phyloP scores from a whole-genome alignment of 768 basidiomycete species.

The Russula abietina region DNA sequence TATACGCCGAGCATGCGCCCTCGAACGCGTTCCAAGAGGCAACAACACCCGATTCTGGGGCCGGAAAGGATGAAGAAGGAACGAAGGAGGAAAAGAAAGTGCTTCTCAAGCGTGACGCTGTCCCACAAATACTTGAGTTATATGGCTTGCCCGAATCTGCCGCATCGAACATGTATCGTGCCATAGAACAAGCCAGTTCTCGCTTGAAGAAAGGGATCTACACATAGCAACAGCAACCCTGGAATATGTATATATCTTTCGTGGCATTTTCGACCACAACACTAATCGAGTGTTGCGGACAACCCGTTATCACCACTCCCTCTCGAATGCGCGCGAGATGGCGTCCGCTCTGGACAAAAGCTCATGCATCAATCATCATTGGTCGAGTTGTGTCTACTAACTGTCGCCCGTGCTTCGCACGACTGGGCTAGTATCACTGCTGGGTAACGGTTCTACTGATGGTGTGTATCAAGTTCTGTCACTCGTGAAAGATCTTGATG shows the following conservation, averaged over 20 bases:
- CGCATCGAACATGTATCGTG: conserved; percentile 51
- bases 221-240: conserved; percentile 2
- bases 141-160: conserved; percentile 44
- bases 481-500: too few species aligned
- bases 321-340: background rate
- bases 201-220: conserved; percentile 29
- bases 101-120: conserved; percentile 47
- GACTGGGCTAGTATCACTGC: too few species aligned
- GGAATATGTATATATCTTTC: background rate
- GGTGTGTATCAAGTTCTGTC: too few species aligned
- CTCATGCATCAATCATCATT: background rate
- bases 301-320: background rate
- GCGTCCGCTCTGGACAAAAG: background rate
- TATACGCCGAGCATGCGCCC: conserved; percentile 41
- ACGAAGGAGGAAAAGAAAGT: conserved; percentile 28
- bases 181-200: conserved; percentile 50
- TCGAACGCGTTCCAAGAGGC: conserved; percentile 19
- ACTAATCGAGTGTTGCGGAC: background rate
- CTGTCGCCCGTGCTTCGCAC: too few species aligned
- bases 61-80: background rate
- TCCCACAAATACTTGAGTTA: conserved; percentile 44
- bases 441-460: too few species aligned
- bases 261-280: background rate
- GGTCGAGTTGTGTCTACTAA: background rate
- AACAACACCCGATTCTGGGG: background rate